Evolutionary conservation across 352 stramenopile genomes (phyloP).

Genomic region (Globisporangium alternatum): DNA sequence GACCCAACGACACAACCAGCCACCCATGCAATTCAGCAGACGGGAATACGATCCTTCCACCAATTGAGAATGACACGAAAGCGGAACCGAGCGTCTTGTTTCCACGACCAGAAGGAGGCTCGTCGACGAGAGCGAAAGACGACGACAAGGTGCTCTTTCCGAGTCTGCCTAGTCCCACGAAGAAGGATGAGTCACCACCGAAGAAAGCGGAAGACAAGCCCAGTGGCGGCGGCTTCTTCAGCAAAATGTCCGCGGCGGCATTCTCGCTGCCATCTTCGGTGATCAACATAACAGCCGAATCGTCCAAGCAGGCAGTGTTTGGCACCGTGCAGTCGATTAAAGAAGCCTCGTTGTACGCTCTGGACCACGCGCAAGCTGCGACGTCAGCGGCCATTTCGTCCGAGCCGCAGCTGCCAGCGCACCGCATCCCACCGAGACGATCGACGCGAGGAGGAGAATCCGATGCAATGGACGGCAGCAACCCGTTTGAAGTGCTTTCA

Average conservation of each 20-base stretch:
- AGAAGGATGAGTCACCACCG: not conserved
- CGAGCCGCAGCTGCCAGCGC: constrained; percentile 37
- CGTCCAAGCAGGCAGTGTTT: constrained; percentile 65
- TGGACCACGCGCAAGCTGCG: constrained; percentile 69
- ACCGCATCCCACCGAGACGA: constrained; percentile 14
- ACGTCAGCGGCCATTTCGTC: constrained; percentile 54
- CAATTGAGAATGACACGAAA: not conserved
- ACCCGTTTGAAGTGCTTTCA: constrained; percentile 43
- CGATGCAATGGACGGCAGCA: constrained; percentile 17
- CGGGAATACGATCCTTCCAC: constrained; percentile 21
- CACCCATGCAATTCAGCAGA: constrained; percentile 13
- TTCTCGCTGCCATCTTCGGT: constrained; percentile 61
- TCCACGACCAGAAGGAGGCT: not conserved
- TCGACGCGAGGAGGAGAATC: not conserved
- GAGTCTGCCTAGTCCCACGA: not conserved
- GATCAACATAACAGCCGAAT: constrained; percentile 57
- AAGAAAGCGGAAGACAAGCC: constrained; percentile 23
- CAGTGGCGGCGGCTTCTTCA: constrained; percentile 55
- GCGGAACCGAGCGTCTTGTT: not conserved
- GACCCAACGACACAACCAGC: not conserved
- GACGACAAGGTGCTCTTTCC: constrained; percentile 13
- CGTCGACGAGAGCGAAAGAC: not conserved
- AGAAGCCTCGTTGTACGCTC: constrained; percentile 67
- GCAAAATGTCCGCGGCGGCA: constrained; percentile 52
- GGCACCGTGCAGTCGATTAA: constrained; percentile 72